Percentiles rank a stretch among this genome's conserved stretches.
Evolutionary conservation across 169 alveolate species (phyloP).

Genomic region (Plasmodium blacklocki): DNA sequence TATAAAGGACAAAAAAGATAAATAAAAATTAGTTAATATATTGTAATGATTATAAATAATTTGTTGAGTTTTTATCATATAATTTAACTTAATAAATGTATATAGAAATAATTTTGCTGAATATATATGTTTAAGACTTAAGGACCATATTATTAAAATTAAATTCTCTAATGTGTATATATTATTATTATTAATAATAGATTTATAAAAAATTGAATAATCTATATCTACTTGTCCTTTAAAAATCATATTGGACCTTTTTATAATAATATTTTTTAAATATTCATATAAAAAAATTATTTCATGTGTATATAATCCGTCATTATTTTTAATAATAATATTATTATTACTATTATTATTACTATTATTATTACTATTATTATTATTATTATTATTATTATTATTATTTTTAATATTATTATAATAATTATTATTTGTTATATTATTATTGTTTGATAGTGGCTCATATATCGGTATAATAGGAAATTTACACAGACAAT

Average conservation of each 20-base stretch:
- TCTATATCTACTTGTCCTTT: too few species aligned
- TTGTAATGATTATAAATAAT: slow-evolving; percentile 8
- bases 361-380: not conserved
- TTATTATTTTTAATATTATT: not conserved
- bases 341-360: not conserved
- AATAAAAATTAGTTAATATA: slow-evolving; percentile 60
- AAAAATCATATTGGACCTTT: not conserved
- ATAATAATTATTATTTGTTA: too few species aligned
- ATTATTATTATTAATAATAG: not conserved
- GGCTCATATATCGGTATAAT: slow-evolving; percentile 4
- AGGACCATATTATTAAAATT: slow-evolving; percentile 53
- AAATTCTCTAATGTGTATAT: slow-evolving; percentile 29
- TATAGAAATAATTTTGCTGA: slow-evolving; percentile 63
- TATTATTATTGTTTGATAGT: too few species aligned
- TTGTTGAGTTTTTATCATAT: slow-evolving; percentile 8
- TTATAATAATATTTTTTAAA: slow-evolving; percentile 61
- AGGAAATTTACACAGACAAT: slow-evolving; percentile 65
- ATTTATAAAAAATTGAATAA: too few species aligned
- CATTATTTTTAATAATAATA: slow-evolving; percentile 21
- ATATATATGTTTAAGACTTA: slow-evolving; percentile 64
- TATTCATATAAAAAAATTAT: slow-evolving; percentile 54
- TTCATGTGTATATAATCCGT: too few species aligned
- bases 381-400: not conserved
- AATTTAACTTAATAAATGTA: slow-evolving; percentile 26
- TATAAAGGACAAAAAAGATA: slow-evolving; percentile 48